Evolutionary conservation across 495 filamentous ascomycete genomes (phyloP), one percentile per base, ranked within the genome.

Genomic region (Pyrenula massariospora): DNA sequence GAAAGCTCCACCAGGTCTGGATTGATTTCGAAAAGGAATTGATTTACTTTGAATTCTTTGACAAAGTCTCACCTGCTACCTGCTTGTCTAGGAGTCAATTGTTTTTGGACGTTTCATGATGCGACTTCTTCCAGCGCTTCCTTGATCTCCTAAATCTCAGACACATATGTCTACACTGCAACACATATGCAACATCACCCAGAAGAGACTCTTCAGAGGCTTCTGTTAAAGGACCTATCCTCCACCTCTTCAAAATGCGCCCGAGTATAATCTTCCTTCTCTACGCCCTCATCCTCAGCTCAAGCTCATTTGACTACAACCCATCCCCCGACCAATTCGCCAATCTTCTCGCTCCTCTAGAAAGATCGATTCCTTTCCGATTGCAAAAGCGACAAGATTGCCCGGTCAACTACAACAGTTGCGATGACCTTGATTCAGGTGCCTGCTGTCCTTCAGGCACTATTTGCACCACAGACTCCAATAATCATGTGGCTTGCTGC

Each of bases 401-500:
- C 59, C 79, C 79, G 8, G 59, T 59, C 24, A 73, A 72, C 42
- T 83, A 79, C 62, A 73, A 70, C 52, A 60, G 68, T 22, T 85
- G 83, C 66, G 67, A 70, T 10, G 73, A 71, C 48, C 60, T 78
- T 52, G 70, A 77, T 47, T 66, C 74, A 5, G 69, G 69, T 25
- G 71, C 80, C 60, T 88, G 84, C 67, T 88, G 84, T 62, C 64
- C 60, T 23, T 57, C 68, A 22, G 73, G 71, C 48, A 72, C 78
- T 12, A 70, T 70, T 31, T 88, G 84, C 64, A 76, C 80, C 20
- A 67, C 69, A 24, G 84, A 88, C 63, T 64, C 64, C 25, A 79
- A 77, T 20, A 70, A 79, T 58, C 76, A 85, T 56, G 76, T 86
- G 56, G 84, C 83, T 25, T 88, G 84, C 67, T 88, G 84, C 66